Conservation (phyloP, 768 basidiomycete genomes). For the Favolaschia claudopus region DNA sequence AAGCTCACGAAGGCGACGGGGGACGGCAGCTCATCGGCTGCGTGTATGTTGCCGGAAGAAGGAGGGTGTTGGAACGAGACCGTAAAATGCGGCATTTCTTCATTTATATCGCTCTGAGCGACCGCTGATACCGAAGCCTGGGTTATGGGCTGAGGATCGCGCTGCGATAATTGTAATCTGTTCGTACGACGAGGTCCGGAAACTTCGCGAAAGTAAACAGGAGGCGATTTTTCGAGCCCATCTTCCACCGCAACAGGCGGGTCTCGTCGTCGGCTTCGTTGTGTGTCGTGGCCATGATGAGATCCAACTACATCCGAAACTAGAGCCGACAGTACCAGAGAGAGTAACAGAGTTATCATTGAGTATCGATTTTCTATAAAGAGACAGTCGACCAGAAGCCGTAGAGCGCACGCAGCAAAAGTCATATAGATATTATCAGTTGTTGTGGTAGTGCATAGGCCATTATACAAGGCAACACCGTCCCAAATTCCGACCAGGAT, state of each 20-base stretch:
- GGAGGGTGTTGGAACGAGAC: too few relatives aligned
- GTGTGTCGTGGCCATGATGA: constrained; percentile 8
- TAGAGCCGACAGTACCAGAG: constrained; percentile 13
- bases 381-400: constrained; percentile 50
- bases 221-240: background rate
- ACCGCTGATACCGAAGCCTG: too few relatives aligned
- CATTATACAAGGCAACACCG: constrained; percentile 51
- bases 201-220: background rate
- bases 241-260: too few relatives aligned
- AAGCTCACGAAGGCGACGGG: too few relatives aligned
- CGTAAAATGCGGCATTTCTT: too few relatives aligned
- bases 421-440: constrained; percentile 40
- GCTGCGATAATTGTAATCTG: too few relatives aligned
- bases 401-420: constrained; percentile 51
- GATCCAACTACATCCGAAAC: constrained; percentile 16
- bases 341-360: constrained; percentile 12
- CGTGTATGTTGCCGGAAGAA: too few relatives aligned
- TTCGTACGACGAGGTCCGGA: background rate
- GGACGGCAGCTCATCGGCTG: too few relatives aligned
- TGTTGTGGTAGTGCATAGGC: constrained; percentile 32
- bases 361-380: constrained; percentile 40
- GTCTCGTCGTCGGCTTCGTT: background rate
- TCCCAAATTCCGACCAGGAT: constrained; percentile 53
- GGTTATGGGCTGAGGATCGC: too few relatives aligned
- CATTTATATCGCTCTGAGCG: too few relatives aligned